A percentile compares a stretch with the other conserved stretches of the same genome.
phyloP scores from a whole-genome alignment of 108 stramenopile genomes.

The Fistulifera pelliculosa region DNA sequence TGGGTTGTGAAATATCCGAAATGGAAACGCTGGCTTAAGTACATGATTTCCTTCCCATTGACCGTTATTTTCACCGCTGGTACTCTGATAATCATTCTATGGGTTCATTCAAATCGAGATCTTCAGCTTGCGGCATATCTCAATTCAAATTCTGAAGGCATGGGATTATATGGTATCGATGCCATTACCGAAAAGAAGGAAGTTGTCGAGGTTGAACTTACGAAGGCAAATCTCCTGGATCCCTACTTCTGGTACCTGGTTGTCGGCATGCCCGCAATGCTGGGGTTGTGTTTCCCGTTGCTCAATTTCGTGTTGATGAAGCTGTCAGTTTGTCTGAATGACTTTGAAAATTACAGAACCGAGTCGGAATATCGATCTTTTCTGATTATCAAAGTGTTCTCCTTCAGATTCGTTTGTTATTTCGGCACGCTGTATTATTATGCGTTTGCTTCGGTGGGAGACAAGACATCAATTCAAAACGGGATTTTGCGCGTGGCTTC shows the following conservation, averaged over 20 bases:
- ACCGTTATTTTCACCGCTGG: conserved; percentile 64
- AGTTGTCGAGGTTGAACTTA: conserved; percentile 46
- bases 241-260: conserved; percentile 77
- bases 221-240: conserved; percentile 51
- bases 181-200: conserved; percentile 48
- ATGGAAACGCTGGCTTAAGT: conserved; percentile 80
- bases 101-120: conserved; percentile 81
- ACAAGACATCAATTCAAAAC: conserved; percentile 52
- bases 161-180: conserved; percentile 7
- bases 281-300: conserved; percentile 77
- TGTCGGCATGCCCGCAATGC: conserved; percentile 64
- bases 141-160: conserved; percentile 8
- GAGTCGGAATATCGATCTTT: conserved; percentile 85
- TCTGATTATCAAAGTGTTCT: conserved; percentile 96
- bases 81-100: conserved; percentile 67
- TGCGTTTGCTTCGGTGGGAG: conserved; percentile 58
- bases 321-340: conserved; percentile 67
- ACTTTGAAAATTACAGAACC: conserved; percentile 95
- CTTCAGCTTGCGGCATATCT: conserved; percentile 76
- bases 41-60: conserved; percentile 72
- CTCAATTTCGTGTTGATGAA: conserved; percentile 75
- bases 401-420: conserved; percentile 96
- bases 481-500: conserved; percentile 79
- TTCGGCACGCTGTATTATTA: conserved; percentile 96
- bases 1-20: conserved; percentile 73